phyloP scores from a whole-genome alignment of 176 grass and related monocot genomes.

The Eragrostis nindensis region DNA sequence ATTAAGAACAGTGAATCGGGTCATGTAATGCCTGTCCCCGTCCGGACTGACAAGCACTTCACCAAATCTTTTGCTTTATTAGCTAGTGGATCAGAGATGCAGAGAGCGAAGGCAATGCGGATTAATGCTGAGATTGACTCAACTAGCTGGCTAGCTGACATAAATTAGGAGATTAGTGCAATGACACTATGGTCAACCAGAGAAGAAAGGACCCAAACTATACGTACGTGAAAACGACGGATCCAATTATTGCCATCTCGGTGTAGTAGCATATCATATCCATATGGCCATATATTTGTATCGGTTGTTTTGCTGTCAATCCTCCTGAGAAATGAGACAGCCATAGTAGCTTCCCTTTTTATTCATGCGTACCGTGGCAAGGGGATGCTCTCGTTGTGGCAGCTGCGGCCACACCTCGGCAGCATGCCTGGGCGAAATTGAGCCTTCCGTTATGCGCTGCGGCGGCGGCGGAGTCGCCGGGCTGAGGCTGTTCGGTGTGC shows the following conservation, averaged over 20 bases:
- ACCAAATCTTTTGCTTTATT: slow-evolving; percentile 36
- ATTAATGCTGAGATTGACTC: not conserved
- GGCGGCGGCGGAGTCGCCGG: not conserved
- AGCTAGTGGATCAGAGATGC: slow-evolving; percentile 26
- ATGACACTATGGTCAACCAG: not conserved
- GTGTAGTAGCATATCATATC: not conserved
- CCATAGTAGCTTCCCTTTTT: not conserved
- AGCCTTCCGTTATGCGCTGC: too few relatives aligned
- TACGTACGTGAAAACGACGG: slow-evolving; percentile 7
- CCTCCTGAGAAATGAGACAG: not conserved
- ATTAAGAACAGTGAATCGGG: not conserved
- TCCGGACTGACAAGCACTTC: slow-evolving; percentile 21
- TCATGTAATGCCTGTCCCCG: not conserved
- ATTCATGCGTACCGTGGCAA: slow-evolving; percentile 42
- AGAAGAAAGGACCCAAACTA: not conserved
- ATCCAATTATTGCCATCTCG: slow-evolving; percentile 27
- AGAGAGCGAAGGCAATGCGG: not conserved
- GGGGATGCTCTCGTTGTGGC: slow-evolving; percentile 50
- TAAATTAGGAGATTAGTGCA: slow-evolving; percentile 16
- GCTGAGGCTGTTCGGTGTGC: slow-evolving; percentile 72
- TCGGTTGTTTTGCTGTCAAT: not conserved
- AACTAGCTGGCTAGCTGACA: not conserved
- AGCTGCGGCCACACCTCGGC: slow-evolving; percentile 43
- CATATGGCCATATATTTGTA: not conserved
- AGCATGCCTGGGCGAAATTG: not conserved